A percentile compares a stretch with the other conserved stretches of the same genome.
These are phyloP conservation scores for Microcos paniculata DNA, from an alignment of 345 rosid species.

Conservation along the genomic window DNA sequence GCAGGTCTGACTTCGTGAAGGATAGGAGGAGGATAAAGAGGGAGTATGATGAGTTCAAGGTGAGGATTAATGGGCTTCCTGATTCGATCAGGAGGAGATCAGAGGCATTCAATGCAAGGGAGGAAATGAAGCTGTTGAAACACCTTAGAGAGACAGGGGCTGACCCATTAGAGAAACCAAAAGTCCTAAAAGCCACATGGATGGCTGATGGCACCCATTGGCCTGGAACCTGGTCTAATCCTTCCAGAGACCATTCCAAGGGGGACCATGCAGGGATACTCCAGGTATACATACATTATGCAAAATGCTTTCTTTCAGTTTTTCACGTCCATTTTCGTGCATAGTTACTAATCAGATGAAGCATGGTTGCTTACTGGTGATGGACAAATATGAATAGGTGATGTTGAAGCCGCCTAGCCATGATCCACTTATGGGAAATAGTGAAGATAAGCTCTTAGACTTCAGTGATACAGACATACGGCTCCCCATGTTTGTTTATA, in stretches of 20 bases:
- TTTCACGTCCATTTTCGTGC: neutral
- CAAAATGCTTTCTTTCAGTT: neutral
- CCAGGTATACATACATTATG: conserved; percentile 31
- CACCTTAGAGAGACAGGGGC: conserved; percentile 76
- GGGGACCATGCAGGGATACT: conserved; percentile 96
- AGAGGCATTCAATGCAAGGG: conserved; percentile 92
- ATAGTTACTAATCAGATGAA: neutral
- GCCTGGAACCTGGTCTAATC: conserved; percentile 78
- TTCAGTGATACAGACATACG: conserved; percentile 76
- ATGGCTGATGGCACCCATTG: conserved; percentile 99
- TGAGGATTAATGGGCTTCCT: conserved; percentile 81
- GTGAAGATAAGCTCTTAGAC: conserved; percentile 72
- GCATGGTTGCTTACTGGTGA: neutral
- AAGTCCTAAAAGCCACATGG: conserved; percentile 86
- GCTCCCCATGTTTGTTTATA: conserved; percentile 86
- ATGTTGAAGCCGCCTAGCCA: conserved; percentile 92
- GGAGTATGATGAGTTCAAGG: conserved; percentile 94
- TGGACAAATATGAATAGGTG: conserved; percentile 35
- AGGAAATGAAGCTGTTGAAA: conserved; percentile 88
- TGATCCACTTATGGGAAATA: conserved; percentile 60
- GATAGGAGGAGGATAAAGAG: conserved; percentile 82
- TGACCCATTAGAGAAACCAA: conserved; percentile 67
- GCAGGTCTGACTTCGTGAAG: conserved; percentile 80
- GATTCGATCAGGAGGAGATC: conserved; percentile 93
- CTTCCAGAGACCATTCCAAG: conserved; percentile 70